These are phyloP conservation scores for Venturiaceae sp. DNA, from an alignment of 2,329 filamentous ascomycete genomes.

Conservation along the genomic window DNA sequence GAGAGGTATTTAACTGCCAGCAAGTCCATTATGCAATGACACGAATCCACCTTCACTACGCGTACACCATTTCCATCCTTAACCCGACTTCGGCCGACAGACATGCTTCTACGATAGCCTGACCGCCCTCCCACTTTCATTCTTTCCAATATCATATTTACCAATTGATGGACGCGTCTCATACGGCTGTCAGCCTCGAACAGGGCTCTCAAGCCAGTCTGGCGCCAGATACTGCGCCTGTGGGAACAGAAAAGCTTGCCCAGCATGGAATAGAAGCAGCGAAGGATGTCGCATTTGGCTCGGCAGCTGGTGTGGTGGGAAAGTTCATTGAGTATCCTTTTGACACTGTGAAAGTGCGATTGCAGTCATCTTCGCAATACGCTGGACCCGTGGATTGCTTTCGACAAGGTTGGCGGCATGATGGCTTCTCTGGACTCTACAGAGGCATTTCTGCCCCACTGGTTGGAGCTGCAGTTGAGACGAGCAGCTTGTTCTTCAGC, in stretches of 20 bases:
- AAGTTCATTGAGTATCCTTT: constrained; percentile 99
- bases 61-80: background rate
- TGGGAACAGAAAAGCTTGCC: background rate
- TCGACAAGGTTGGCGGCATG: constrained; percentile 67
- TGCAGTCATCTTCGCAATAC: constrained; percentile 92
- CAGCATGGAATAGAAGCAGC: constrained; percentile 2
- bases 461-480: constrained; percentile 84
- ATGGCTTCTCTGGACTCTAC: constrained; percentile 77
- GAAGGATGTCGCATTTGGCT: constrained; percentile 84
- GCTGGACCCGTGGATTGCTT: constrained; percentile 89
- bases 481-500: constrained; percentile 85
- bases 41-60: background rate
- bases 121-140: constrained; percentile 4
- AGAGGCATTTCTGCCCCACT: constrained; percentile 88
- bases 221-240: background rate
- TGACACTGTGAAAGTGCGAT: constrained; percentile 93
- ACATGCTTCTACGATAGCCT: constrained; percentile 24
- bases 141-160: background rate
- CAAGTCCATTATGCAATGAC: background rate
- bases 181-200: background rate
- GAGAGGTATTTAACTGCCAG: background rate
- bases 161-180: constrained; percentile 2
- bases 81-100: constrained; percentile 1
- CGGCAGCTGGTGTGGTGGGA: constrained; percentile 78
- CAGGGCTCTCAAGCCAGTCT: background rate